A percentile compares a stretch with the other conserved stretches of the same genome.
These are phyloP conservation scores for Colletotrichum phormii DNA, from an alignment of 2,329 filamentous ascomycete genomes.

Conservation along the genomic window DNA sequence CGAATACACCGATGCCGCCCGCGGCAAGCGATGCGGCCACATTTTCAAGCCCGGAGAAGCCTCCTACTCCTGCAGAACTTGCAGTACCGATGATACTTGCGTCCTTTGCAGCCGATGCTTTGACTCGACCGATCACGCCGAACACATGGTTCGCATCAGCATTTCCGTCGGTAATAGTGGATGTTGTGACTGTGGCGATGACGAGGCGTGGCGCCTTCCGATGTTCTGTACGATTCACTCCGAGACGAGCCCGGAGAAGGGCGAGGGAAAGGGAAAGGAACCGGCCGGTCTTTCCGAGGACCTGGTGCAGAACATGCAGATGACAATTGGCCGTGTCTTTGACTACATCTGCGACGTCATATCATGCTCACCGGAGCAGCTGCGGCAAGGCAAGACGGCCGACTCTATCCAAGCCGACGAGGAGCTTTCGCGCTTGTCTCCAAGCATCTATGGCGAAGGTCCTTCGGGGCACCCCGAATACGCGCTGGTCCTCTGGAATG, in stretches of 20 bases:
- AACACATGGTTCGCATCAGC: conserved; percentile 89
- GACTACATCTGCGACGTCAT: conserved; percentile 99
- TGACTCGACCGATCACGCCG: conserved; percentile 93
- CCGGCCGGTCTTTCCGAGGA: conserved; percentile 76
- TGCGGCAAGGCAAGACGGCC: conserved; percentile 85
- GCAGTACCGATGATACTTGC: conserved; percentile 93
- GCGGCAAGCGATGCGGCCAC: conserved; percentile 94
- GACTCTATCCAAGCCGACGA: conserved; percentile 87
- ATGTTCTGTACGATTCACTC: conserved; percentile 96
- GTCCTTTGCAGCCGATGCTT: conserved; percentile 95
- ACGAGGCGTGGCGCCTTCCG: conserved; percentile 91
- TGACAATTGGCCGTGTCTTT: conserved; percentile 86
- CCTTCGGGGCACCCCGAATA: conserved; percentile 80
- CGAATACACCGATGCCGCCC: conserved; percentile 91
- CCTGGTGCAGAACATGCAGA: conserved; percentile 80
- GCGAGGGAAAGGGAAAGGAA: conserved; percentile 72
- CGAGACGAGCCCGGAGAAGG: conserved; percentile 59
- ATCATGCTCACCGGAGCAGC: conserved; percentile 95
- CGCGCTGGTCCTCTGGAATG: conserved; percentile 93
- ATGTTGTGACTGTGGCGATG: conserved; percentile 97
- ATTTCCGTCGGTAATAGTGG: conserved; percentile 92
- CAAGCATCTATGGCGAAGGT: conserved; percentile 76
- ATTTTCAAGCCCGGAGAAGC: conserved; percentile 96
- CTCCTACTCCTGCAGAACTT: conserved; percentile 94
- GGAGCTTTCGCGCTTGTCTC: conserved; percentile 78